These are phyloP conservation scores for Cladobotryum protrusum DNA, from an alignment of 2,329 filamentous ascomycete species.

Conservation along the genomic window DNA sequence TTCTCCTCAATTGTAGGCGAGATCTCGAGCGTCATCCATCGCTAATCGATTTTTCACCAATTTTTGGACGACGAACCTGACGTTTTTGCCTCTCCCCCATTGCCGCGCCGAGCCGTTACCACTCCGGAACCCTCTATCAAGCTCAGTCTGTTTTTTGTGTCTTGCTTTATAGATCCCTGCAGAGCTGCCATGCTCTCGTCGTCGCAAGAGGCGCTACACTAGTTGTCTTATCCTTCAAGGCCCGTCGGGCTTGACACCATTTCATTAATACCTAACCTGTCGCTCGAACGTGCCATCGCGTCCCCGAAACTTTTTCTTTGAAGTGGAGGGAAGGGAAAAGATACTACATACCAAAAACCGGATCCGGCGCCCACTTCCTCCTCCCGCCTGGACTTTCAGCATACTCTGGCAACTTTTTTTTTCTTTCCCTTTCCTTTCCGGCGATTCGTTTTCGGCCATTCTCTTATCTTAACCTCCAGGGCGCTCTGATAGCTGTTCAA, in stretches of 20 bases:
- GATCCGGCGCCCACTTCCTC: background rate
- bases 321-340: background rate
- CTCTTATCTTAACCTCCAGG: background rate
- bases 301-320: background rate
- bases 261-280: background rate
- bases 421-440: background rate
- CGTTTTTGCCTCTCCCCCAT: too few species aligned
- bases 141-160: too few species aligned
- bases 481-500: background rate
- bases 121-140: too few species aligned
- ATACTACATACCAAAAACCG: background rate
- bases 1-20: conserved; percentile 3
- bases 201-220: conserved; percentile 7
- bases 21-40: conserved; percentile 4
- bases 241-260: background rate
- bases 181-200: conserved; percentile 9
- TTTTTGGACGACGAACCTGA: too few species aligned
- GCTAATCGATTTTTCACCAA: background rate
- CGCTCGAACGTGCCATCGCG: background rate
- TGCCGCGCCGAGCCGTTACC: too few species aligned
- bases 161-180: conserved; percentile 4
- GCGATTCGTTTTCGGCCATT: background rate
- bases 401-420: background rate
- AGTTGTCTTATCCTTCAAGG: conserved; percentile 4
- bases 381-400: background rate